Conservation (phyloP, 1,284 basidiomycete genomes). For the Sphaerobolus stellatus region DNA sequence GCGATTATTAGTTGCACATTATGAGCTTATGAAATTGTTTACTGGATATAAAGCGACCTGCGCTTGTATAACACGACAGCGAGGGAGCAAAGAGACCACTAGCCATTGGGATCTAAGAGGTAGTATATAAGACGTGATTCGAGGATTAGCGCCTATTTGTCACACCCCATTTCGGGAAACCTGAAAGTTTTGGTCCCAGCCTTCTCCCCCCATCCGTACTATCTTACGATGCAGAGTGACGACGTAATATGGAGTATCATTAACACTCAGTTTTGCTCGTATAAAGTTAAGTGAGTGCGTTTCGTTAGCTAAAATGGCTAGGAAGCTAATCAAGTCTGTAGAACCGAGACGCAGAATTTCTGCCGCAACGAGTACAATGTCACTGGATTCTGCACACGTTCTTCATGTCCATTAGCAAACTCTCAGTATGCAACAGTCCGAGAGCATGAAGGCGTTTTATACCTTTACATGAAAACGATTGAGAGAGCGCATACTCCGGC, state of each 20-base stretch:
- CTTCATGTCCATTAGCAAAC: slow-evolving; percentile 97
- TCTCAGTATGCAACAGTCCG: slow-evolving; percentile 96
- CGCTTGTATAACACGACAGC: slow-evolving; percentile 1
- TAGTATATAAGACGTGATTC: neutral
- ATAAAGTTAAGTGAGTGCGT: slow-evolving; percentile 91
- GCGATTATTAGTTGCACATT: neutral
- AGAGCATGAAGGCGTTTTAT: slow-evolving; percentile 90
- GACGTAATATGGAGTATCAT: slow-evolving; percentile 96
- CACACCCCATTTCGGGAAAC: neutral
- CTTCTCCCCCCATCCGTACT: neutral
- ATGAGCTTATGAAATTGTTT: neutral
- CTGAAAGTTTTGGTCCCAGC: neutral
- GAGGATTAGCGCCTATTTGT: slow-evolving; percentile 3
- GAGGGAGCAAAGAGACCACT: neutral
- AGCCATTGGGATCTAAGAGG: neutral
- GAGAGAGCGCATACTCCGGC: slow-evolving; percentile 95
- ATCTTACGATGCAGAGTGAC: slow-evolving; percentile 77
- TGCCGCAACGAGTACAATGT: slow-evolving; percentile 99
- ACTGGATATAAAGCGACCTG: slow-evolving; percentile 7
- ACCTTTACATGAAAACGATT: slow-evolving; percentile 98
- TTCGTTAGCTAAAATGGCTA: neutral
- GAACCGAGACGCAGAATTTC: slow-evolving; percentile 93
- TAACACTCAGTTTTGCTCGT: slow-evolving; percentile 92
- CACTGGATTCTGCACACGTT: slow-evolving; percentile 94
- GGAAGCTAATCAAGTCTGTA: slow-evolving; percentile 31